Evolutionary conservation across 78 protist species (phyloP).

Genomic region (Dictyostelium brefeldianum): DNA sequence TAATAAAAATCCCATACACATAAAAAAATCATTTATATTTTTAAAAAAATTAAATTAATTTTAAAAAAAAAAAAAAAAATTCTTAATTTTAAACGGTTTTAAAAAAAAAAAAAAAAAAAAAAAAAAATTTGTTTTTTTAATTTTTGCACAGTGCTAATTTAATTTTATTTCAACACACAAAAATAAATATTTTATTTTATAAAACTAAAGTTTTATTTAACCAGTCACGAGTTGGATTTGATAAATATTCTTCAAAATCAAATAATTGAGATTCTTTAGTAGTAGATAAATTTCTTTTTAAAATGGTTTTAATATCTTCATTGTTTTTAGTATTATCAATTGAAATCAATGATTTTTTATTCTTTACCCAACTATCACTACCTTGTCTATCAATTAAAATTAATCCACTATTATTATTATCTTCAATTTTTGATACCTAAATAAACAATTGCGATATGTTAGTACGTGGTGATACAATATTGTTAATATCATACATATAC

Average conservation of each 20-base stretch:
- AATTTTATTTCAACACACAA: no score
- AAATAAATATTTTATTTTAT: background rate
- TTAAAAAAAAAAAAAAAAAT: background rate
- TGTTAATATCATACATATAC: background rate
- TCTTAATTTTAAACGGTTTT: no score
- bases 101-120: no score
- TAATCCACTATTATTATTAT: slow-evolving; percentile 25
- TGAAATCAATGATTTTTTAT: slow-evolving; percentile 1
- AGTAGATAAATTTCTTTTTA: slow-evolving; percentile 8
- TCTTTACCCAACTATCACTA: slow-evolving; percentile 46
- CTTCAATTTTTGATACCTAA: slow-evolving; percentile 45
- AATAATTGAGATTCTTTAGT: background rate
- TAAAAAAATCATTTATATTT: no score
- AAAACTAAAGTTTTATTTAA: slow-evolving; percentile 31
- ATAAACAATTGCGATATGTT: background rate
- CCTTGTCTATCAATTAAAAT: background rate
- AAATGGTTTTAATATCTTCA: slow-evolving; percentile 5
- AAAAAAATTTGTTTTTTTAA: no score
- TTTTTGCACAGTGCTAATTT: no score
- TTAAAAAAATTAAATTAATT: no score
- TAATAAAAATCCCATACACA: no score
- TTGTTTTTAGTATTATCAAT: background rate
- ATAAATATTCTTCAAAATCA: slow-evolving; percentile 77
- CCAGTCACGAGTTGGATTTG: slow-evolving; percentile 71
- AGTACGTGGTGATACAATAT: background rate